Evolutionary conservation across 2,329 filamentous ascomycete genomes (phyloP).

Genomic region (Curvularia lunata): DNA sequence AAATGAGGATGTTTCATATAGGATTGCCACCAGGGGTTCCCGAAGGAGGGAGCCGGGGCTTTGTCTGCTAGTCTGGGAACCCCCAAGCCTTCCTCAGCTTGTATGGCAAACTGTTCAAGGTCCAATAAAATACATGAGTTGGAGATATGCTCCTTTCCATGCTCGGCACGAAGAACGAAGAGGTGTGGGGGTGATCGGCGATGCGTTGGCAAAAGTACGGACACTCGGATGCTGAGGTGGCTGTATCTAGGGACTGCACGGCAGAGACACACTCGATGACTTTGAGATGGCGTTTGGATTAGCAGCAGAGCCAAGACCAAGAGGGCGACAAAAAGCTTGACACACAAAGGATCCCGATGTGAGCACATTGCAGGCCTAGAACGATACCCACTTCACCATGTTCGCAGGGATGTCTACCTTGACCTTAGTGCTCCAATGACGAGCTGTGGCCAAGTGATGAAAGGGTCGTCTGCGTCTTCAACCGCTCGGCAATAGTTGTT

Average conservation of each 20-base stretch:
- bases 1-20: slow-evolving; percentile 23
- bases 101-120: not conserved
- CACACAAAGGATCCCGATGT: not conserved
- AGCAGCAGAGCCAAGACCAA: not conserved
- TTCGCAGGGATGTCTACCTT: slow-evolving; percentile 8
- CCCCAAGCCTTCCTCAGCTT: slow-evolving; percentile 23
- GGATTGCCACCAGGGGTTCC: slow-evolving; percentile 8
- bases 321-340: not conserved
- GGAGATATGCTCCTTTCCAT: slow-evolving; percentile 9
- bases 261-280: not conserved
- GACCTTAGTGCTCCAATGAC: slow-evolving; percentile 15
- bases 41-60: slow-evolving; percentile 7
- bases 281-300: not conserved
- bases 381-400: slow-evolving; percentile 1
- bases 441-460: slow-evolving; percentile 24
- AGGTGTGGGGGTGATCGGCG: slow-evolving; percentile 34
- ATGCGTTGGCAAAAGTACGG: slow-evolving; percentile 2
- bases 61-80: slow-evolving; percentile 12
- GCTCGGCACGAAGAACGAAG: slow-evolving; percentile 20
- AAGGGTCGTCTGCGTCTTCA: slow-evolving; percentile 13
- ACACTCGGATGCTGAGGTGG: slow-evolving; percentile 2
- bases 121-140: not conserved
- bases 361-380: not conserved
- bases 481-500: slow-evolving; percentile 13
- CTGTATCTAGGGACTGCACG: not conserved